Evolutionary conservation across 1,284 basidiomycete species (phyloP).

Genomic region (Tremellales sp.): DNA sequence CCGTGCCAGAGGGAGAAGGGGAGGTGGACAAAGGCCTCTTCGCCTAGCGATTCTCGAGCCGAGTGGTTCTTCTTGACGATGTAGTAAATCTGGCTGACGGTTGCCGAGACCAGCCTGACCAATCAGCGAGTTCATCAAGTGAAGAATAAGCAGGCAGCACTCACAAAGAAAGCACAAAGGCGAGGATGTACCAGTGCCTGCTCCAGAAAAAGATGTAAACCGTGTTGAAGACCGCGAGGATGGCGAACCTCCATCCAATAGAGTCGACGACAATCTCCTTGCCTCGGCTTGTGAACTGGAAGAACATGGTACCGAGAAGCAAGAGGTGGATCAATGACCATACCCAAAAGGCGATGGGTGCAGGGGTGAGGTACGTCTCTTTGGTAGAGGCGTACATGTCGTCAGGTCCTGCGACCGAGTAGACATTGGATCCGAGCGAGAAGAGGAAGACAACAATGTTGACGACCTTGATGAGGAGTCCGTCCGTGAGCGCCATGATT

Average conservation of each 20-base stretch:
- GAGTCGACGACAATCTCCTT: constrained; percentile 78
- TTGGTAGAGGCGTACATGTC: constrained; percentile 51
- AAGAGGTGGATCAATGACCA: constrained; percentile 59
- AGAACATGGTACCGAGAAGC: constrained; percentile 79
- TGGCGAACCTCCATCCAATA: constrained; percentile 81
- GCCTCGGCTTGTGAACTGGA: constrained; percentile 70
- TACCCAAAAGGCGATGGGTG: constrained; percentile 54
- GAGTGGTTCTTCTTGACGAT: constrained; percentile 77
- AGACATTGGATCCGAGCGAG: constrained; percentile 71
- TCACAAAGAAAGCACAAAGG: constrained; percentile 73
- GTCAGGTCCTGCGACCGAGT: constrained; percentile 69
- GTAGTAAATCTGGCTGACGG: constrained; percentile 75
- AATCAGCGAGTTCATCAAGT: not conserved
- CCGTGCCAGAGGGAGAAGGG: constrained; percentile 93
- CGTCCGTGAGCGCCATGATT: constrained; percentile 56
- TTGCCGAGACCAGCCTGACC: constrained; percentile 53
- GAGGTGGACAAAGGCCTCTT: constrained; percentile 58
- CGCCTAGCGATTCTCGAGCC: constrained; percentile 58
- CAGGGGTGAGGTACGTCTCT: constrained; percentile 79
- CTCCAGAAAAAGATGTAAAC: constrained; percentile 81
- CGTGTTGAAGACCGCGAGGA: constrained; percentile 76
- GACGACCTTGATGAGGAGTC: constrained; percentile 72
- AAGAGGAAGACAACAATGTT: constrained; percentile 65
- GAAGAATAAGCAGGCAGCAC: not conserved
- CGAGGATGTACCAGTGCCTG: constrained; percentile 60